Evolutionary conservation across 148 eudicot genomes (phyloP).

Genomic region (Beta vulgaris): DNA sequence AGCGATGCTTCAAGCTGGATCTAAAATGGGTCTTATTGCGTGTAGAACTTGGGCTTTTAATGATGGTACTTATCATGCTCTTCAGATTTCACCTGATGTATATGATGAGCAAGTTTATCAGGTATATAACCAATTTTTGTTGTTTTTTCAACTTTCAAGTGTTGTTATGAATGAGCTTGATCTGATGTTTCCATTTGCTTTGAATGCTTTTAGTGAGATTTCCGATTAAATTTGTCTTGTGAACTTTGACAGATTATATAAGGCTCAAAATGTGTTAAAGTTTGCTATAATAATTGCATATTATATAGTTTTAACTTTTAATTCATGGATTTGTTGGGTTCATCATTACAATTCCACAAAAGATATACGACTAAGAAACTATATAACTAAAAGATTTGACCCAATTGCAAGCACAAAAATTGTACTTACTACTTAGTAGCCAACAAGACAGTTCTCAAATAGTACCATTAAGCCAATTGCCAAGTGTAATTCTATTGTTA

Average conservation of each 20-base stretch:
- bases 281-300: not conserved
- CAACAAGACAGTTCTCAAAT: too few species aligned
- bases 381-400: too few species aligned
- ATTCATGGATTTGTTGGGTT: not conserved
- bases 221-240: too few species aligned
- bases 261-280: not conserved
- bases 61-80: conserved; percentile 87
- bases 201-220: too few species aligned
- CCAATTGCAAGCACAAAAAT: too few species aligned
- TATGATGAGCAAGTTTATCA: conserved; percentile 72
- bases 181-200: not conserved
- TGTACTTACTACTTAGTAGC: too few species aligned
- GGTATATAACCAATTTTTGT: conserved; percentile 37
- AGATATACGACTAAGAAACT: too few species aligned
- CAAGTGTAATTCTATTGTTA: too few species aligned
- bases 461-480: too few species aligned
- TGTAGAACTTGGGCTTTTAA: conserved; percentile 96
- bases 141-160: not conserved
- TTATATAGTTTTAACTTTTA: not conserved
- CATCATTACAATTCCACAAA: not conserved
- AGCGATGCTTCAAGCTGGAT: conserved; percentile 62
- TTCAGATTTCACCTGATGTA: conserved; percentile 81
- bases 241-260: too few species aligned
- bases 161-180: not conserved
- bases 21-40: conserved; percentile 89